Conservation (phyloP, 306 rosid species). For the Cyamopsis tetragonoloba region DNA sequence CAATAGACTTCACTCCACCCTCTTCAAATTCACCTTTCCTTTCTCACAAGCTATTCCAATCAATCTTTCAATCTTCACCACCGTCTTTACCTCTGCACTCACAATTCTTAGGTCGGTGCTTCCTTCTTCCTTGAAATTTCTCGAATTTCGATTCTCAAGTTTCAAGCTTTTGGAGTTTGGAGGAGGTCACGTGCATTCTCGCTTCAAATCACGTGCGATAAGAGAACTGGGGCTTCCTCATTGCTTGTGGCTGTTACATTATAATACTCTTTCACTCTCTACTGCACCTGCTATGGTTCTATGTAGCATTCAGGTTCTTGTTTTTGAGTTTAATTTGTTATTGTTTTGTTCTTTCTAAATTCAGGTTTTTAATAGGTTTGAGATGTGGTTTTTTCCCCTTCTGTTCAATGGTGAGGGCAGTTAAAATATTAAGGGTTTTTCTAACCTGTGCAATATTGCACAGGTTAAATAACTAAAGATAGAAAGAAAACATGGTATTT, state of each 20-base stretch:
- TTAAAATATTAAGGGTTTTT: too few relatives aligned
- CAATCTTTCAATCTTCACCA: not conserved
- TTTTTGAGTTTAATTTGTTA: not conserved
- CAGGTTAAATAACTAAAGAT: too few relatives aligned
- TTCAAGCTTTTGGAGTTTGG: constrained; percentile 6
- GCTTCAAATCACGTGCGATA: not conserved
- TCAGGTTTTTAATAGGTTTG: not conserved
- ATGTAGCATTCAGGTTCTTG: constrained; percentile 24
- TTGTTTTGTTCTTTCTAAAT: too few relatives aligned
- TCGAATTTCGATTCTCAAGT: constrained; percentile 10
- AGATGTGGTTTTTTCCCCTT: not conserved
- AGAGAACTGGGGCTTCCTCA: constrained; percentile 1
- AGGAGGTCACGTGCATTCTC: not conserved
- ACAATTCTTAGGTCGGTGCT: not conserved
- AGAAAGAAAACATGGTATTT: too few relatives aligned
- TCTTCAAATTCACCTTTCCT: not conserved
- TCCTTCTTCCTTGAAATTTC: not conserved
- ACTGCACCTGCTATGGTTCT: not conserved
- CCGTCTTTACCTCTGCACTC: not conserved
- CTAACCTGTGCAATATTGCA: too few relatives aligned
- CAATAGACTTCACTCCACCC: not conserved
- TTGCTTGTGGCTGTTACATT: not conserved
- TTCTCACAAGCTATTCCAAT: constrained; percentile 8
- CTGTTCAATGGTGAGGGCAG: not conserved
- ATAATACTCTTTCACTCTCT: not conserved